Conservation (phyloP, 495 filamentous ascomycete genomes). For the Lentithecium fluviatile region DNA sequence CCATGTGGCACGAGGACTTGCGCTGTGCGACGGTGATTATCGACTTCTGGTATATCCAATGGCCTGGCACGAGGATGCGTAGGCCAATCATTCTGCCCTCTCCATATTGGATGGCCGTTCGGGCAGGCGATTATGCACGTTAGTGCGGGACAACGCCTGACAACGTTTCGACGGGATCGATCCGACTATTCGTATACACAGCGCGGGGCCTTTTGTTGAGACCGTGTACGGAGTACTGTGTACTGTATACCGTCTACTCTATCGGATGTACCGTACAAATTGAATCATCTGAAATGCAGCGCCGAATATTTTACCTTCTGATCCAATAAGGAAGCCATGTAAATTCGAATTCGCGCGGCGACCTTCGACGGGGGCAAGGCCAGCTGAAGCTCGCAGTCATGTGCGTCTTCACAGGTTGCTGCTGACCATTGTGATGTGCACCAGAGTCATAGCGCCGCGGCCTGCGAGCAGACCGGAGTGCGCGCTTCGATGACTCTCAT, state of each 20-base stretch:
- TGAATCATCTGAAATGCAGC: not conserved
- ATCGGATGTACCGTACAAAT: not conserved
- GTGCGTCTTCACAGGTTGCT: not conserved
- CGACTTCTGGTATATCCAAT: slow-evolving; percentile 11
- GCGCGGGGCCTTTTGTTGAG: slow-evolving; percentile 9
- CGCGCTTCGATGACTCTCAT: not conserved
- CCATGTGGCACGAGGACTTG: slow-evolving; percentile 24
- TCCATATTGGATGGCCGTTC: slow-evolving; percentile 14
- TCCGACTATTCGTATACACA: not conserved
- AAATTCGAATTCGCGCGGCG: not conserved
- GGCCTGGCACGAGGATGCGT: slow-evolving; percentile 13
- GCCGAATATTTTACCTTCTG: not conserved
- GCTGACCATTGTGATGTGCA: not conserved
- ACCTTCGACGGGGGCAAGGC: not conserved
- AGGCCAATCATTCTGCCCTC: slow-evolving; percentile 7
- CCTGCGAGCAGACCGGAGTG: not conserved
- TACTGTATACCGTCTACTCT: not conserved
- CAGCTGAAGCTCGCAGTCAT: not conserved
- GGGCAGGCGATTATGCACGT: not conserved
- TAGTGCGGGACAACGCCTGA: not conserved
- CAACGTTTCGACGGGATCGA: not conserved
- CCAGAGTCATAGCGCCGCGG: slow-evolving; percentile 1
- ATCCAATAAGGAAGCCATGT: not conserved
- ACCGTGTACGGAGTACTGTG: not conserved
- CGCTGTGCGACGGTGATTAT: not conserved